Percentiles rank a stretch among this genome's conserved stretches.
These are phyloP conservation scores for Nemania serpens DNA, from an alignment of 2,329 filamentous ascomycete species.

Conservation along the genomic window DNA sequence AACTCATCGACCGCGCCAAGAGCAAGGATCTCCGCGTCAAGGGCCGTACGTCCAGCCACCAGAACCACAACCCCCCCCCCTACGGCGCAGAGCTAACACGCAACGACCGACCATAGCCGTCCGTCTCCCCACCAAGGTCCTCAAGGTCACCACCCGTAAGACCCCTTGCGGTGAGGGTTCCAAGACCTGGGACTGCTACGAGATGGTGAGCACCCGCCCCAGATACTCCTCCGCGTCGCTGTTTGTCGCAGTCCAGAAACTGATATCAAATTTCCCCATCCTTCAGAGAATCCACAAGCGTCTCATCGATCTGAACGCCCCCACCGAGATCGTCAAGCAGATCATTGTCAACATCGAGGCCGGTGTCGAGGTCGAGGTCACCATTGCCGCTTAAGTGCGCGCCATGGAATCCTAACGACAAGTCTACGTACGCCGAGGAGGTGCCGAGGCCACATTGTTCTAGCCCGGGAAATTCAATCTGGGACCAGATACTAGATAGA, in stretches of 20 bases:
- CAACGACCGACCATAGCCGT: slow-evolving; percentile 63
- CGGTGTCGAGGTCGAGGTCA: slow-evolving; percentile 91
- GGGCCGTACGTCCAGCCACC: slow-evolving; percentile 56
- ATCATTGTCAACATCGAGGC: slow-evolving; percentile 97
- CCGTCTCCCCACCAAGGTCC: slow-evolving; percentile 94
- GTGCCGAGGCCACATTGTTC: slow-evolving; percentile 7
- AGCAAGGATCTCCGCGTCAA: slow-evolving; percentile 98
- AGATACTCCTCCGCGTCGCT: neutral
- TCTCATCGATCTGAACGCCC: slow-evolving; percentile 94
- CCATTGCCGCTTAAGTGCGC: slow-evolving; percentile 75
- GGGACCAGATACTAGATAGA: slow-evolving; percentile 4
- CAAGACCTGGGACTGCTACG: slow-evolving; percentile 99
- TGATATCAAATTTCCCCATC: neutral
- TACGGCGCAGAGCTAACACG: slow-evolving; percentile 7
- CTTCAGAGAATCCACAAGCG: slow-evolving; percentile 87
- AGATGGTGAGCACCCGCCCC: slow-evolving; percentile 64
- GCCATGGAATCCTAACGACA: no score
- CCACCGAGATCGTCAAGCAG: slow-evolving; percentile 96
- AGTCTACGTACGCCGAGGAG: no score
- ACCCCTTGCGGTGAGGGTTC: slow-evolving; percentile 99
- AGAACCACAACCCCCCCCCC: neutral
- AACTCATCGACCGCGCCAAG: slow-evolving; percentile 98
- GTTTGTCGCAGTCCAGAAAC: neutral
- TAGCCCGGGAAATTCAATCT: no score
- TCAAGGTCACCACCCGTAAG: slow-evolving; percentile 98